Base-by-base conservation (phyloP, 2,329 filamentous ascomycete species). In the Rhynchosporium secalis region DNA sequence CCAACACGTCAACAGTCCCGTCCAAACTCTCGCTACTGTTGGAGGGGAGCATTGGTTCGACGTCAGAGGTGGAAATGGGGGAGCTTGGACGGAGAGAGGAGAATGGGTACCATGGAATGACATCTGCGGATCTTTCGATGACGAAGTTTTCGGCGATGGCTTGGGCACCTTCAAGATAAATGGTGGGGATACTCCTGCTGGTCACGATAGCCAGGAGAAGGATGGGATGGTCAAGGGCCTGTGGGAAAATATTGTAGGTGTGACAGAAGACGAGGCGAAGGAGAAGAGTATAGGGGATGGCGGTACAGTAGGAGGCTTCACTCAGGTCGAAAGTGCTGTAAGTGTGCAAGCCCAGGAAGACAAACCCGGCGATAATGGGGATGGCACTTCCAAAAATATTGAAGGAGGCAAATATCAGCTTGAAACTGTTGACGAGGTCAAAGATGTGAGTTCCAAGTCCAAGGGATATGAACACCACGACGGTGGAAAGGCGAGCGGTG, bases 21-120 rank as follows among this genome's bases (percentile, higher is more conserved):
- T 72, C 47, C 77, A 76, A 0, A 66, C 78, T 1, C 72, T 75
- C 36, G 76, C 78, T 0, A 77, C 78, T 13, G 76, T 79, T 60
- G 75, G 75, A 9, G 80, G 79, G 3, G 76, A 80, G 56, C 73
- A 76, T 0, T 76, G 75, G 71, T 81, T 80, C 79, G 79, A 83
- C 66, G 70, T 75, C 59, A 77, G 80, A 13, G 81, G 81, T 9
- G 81, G 81, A 0, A 76, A 75, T n/a, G 81, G 81, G 3, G 82
- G 82, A 7, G 72, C 83, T 3, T 85, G 82, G 82, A 82, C 81
- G 0, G 78, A 77, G 12, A 48, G 33, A n/a, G 64, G 64, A 26
- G 52, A 43, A 45, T 84, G 81, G 81, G 63, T 81, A 28, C 75
- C 76, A 0, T 81, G 80, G 73, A 75, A 75, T 6, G 79, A 82